These are phyloP conservation scores for Flaveria floridana DNA, from an alignment of 140 eudicot genomes.

Conservation along the genomic window DNA sequence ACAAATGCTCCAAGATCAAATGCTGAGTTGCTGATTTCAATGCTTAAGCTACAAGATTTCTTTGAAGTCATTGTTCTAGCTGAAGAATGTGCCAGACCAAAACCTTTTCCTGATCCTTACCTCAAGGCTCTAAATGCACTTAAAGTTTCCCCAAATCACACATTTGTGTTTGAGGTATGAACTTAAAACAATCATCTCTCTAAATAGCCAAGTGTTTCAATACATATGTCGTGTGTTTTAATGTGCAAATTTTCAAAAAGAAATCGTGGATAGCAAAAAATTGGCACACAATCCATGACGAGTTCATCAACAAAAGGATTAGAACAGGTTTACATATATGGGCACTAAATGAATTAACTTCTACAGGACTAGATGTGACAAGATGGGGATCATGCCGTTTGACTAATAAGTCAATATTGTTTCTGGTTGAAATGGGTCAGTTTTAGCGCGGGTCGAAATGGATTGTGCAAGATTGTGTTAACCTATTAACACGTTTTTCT, in stretches of 20 bases:
- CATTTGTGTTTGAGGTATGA: conserved; percentile 80
- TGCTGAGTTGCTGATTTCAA: conserved; percentile 64
- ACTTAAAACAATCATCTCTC: neutral
- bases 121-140: conserved; percentile 64
- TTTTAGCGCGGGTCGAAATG: neutral
- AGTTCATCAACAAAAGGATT: neutral
- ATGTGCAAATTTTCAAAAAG: neutral
- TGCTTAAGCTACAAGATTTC: conserved; percentile 61
- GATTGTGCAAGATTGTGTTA: neutral
- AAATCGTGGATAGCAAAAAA: neutral
- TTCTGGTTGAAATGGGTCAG: neutral
- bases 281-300: neutral
- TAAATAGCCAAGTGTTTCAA: neutral
- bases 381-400: neutral
- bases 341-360: too few relatives aligned
- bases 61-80: conserved; percentile 66
- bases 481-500: neutral
- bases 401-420: neutral
- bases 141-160: conserved; percentile 58
- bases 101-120: conserved; percentile 94
- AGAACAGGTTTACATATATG: too few relatives aligned
- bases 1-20: conserved; percentile 88
- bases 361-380: neutral
- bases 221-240: neutral
- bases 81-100: conserved; percentile 78